A percentile compares a stretch with the other conserved stretches of the same genome.
Conservation (phyloP, 176 grass and related monocot genomes). For the Oropetium thomaeum region DNA sequence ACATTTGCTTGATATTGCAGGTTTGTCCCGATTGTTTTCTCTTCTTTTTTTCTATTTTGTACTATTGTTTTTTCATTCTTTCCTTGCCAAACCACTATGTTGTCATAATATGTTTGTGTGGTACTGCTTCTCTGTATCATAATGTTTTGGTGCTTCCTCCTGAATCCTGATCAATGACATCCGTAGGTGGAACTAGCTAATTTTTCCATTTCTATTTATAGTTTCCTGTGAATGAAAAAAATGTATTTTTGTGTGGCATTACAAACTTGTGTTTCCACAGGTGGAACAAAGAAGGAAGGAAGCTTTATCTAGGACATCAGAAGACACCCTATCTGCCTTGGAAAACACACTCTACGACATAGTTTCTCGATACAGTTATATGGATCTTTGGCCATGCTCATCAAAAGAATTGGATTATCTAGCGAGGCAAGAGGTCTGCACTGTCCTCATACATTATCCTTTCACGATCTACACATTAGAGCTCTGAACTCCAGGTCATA, state of each 20-base stretch:
- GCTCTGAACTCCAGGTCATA: not conserved
- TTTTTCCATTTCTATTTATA: not conserved
- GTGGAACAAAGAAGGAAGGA: slow-evolving; percentile 96
- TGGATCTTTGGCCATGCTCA: slow-evolving; percentile 96
- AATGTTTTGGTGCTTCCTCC: not conserved
- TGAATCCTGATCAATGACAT: not conserved
- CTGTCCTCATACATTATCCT: slow-evolving; percentile 18
- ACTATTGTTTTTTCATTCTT: not conserved
- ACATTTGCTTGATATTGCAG: not conserved
- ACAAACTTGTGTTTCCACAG: slow-evolving; percentile 43
- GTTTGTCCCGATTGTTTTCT: not conserved
- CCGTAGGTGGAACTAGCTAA: not conserved
- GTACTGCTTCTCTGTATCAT: not conserved
- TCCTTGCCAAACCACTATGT: slow-evolving; percentile 1
- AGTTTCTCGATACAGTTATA: slow-evolving; percentile 77
- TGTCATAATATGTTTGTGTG: not conserved
- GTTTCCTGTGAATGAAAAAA: not conserved
- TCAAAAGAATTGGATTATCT: slow-evolving; percentile 98
- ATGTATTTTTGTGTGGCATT: not conserved
- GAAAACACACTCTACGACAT: slow-evolving; percentile 76
- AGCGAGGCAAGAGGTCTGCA: slow-evolving; percentile 72
- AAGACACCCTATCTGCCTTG: slow-evolving; percentile 57
- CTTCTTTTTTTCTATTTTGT: not conserved
- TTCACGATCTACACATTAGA: not conserved
- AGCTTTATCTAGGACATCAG: slow-evolving; percentile 64